Evolutionary conservation across 805 yeast species (phyloP).

Genomic region (Wickerhamiella lipophila): DNA sequence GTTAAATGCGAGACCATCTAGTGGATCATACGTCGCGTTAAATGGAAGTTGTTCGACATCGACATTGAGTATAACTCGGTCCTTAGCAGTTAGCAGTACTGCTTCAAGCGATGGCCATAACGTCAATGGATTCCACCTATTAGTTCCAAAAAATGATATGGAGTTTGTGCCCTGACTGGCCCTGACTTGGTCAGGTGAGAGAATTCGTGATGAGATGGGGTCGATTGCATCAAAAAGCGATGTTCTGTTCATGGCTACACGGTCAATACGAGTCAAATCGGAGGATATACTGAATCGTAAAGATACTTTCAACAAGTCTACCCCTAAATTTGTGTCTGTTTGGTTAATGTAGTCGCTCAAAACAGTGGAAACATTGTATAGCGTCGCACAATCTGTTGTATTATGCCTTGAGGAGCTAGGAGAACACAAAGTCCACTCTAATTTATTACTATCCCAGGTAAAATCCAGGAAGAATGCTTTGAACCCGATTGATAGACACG

Average conservation of each 20-base stretch:
- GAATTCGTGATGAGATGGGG: constrained; percentile 11
- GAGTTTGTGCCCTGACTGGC: neutral
- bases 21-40: neutral
- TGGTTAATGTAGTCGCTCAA: constrained; percentile 29
- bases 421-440: constrained; percentile 38
- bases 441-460: constrained; percentile 36
- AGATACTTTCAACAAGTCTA: constrained; percentile 34
- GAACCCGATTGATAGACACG: constrained; percentile 28
- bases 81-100: constrained; percentile 12
- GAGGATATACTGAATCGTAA: constrained; percentile 20
- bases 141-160: neutral
- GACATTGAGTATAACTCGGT: constrained; percentile 14
- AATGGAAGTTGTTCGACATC: constrained; percentile 2
- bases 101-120: constrained; percentile 19
- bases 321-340: constrained; percentile 38
- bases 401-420: neutral
- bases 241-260: neutral
- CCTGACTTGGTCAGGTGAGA: constrained; percentile 14
- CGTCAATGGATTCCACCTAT: neutral
- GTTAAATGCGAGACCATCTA: neutral
- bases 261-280: neutral
- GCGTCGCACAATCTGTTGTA: constrained; percentile 2
- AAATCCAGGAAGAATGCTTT: constrained; percentile 33
- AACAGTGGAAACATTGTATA: constrained; percentile 4
- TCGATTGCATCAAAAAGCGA: neutral